Conservation (phyloP, 768 basidiomycete genomes). For the Rhizopogon sp. region DNA sequence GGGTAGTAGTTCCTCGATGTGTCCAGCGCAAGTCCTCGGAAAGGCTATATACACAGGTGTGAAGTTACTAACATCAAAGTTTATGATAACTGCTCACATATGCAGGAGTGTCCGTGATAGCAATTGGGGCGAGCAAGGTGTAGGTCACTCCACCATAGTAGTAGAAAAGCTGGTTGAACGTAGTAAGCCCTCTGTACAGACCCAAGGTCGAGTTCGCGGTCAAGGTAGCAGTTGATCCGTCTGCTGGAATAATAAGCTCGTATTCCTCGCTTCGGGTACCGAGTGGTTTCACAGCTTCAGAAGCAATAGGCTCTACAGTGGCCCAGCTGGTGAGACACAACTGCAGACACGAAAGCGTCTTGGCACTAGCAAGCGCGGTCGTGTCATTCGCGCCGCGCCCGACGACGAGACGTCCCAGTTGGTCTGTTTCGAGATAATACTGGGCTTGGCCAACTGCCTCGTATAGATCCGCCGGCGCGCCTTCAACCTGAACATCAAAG, state of each 20-base stretch:
- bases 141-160: conserved; percentile 29
- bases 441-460: conserved; percentile 28
- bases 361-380: conserved; percentile 20
- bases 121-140: conserved; percentile 33
- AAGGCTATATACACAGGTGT: conserved; percentile 19
- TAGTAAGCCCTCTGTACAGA: conserved; percentile 47
- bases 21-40: conserved; percentile 40
- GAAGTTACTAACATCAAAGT: neutral
- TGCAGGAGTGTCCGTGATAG: conserved; percentile 41
- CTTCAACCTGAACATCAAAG: conserved; percentile 20
- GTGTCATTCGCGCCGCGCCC: conserved; percentile 32
- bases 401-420: conserved; percentile 35
- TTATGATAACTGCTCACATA: conserved; percentile 30
- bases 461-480: conserved; percentile 28
- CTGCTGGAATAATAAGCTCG: conserved; percentile 30
- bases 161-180: conserved; percentile 54
- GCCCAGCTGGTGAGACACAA: conserved; percentile 19
- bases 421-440: conserved; percentile 29
- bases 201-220: conserved; percentile 44
- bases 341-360: conserved; percentile 19
- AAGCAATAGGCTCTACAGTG: conserved; percentile 22
- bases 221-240: conserved; percentile 33
- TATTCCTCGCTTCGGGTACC: conserved; percentile 42
- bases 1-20: conserved; percentile 43
- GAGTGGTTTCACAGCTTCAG: conserved; percentile 30